Evolutionary conservation across 1,284 basidiomycete genomes (phyloP), one percentile per base, ranked within the genome.

Genomic region (Rhodotorula sp.): DNA sequence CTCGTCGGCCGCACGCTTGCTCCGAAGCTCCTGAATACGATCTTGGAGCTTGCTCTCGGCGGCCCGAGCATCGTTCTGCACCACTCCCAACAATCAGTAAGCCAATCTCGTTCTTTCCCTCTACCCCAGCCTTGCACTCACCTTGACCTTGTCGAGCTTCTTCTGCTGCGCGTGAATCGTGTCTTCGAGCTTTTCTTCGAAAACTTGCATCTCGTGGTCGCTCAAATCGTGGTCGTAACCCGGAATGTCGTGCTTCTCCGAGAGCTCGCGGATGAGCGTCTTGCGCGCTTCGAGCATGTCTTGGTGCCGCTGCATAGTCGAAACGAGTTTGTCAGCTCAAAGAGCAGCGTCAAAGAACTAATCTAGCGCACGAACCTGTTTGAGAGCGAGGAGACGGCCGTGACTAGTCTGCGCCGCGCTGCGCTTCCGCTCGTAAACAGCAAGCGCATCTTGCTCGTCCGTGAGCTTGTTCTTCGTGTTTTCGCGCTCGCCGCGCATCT

Each of bases 211-310:
- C 77, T 89, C 85, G 33, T 87, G 86, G 62, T 86, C 84, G 63
- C 87, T 87, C 1, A 87, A 86, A 3, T 86, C 83, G 56, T 85
- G 82, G 67, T 86, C 87, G 77, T 87, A 94, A 0, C 91, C 93
- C 64, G 86, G 86, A 76, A 96, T 88, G 33, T 86, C 84, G 74
- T 91, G 84, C 70, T 86, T 86, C 57, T 86, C 83, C 59, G 87
- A 86, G 15, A 93, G 86, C 49, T 89, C 86, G 33, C 86, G 86
- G 67, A 97, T 89, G 44, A 89, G 82, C 15, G 84, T 83, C 79
- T 95, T 92, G 33, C 94, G 87, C 17, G 89, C 87, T 3, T 80
- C 79, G 46, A 94, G 81, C n/a, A 90, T 89, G 64, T 85, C 83
- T 69, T 89, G 86, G 80, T 95, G 91, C 14, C 86, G 85, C 91